Evolutionary conservation across 192 early-diverging fungal species (phyloP).

Genomic region (Haplosporangium gracile): DNA sequence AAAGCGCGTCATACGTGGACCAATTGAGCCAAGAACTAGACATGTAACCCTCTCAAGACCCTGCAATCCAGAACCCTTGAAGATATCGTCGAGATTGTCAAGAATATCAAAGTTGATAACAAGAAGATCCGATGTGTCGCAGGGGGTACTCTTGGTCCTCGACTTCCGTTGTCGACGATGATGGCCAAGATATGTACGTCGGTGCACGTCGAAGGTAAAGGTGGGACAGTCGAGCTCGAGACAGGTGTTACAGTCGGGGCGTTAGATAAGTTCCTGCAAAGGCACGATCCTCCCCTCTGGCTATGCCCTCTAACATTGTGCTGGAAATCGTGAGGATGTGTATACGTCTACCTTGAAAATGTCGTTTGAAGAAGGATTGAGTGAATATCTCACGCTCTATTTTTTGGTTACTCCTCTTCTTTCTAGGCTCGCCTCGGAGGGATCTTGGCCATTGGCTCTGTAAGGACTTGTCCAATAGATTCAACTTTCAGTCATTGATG

Average conservation of each 20-base stretch:
- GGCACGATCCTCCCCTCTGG: slow-evolving; percentile 33
- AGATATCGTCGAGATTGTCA: slow-evolving; percentile 16
- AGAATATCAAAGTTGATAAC: slow-evolving; percentile 4
- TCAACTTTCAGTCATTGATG: not conserved
- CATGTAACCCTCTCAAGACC: slow-evolving; percentile 13
- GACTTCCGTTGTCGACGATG: not conserved
- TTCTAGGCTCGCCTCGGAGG: slow-evolving; percentile 9
- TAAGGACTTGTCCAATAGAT: not conserved
- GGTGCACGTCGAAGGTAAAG: slow-evolving; percentile 1
- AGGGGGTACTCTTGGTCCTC: slow-evolving; percentile 32
- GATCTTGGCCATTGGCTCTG: slow-evolving; percentile 15
- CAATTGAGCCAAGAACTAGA: slow-evolving; percentile 32
- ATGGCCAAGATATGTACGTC: not conserved
- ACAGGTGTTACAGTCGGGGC: slow-evolving; percentile 24
- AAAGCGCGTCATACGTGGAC: not conserved
- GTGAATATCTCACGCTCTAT: not conserved
- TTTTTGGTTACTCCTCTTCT: not conserved
- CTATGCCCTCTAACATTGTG: slow-evolving; percentile 10
- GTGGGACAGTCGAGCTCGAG: slow-evolving; percentile 34
- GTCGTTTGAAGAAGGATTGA: not conserved
- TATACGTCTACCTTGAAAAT: too few species aligned
- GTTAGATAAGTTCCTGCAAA: slow-evolving; percentile 20
- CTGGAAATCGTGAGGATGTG: not conserved
- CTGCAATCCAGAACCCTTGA: slow-evolving; percentile 20
- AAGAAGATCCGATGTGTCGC: slow-evolving; percentile 42